Percentiles rank a stretch among this genome's conserved stretches.
Conservation (phyloP, 371 early-diverging fungal species). For the Mortierella polycephala region DNA sequence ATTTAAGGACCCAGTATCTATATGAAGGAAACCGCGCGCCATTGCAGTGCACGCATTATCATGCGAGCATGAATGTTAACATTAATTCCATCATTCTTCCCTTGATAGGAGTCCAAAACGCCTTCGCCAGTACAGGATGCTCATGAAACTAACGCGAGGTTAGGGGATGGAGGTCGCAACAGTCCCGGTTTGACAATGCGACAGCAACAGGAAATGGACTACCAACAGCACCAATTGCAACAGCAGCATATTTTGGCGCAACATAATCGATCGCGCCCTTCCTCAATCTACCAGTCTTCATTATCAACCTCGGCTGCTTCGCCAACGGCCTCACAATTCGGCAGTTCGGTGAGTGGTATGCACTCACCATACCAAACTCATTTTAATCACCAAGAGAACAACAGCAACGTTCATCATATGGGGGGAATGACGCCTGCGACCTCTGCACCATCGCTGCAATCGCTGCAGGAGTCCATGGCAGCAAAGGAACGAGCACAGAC, state of each 20-base stretch:
- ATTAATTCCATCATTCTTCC: background rate
- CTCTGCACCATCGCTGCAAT: constrained; percentile 32
- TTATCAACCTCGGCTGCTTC: constrained; percentile 6
- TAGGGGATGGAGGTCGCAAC: constrained; percentile 39
- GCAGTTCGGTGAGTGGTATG: constrained; percentile 10
- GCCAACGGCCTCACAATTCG: constrained; percentile 26
- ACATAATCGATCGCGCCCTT: constrained; percentile 42
- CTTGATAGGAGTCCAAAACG: constrained; percentile 33
- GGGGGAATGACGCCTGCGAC: constrained; percentile 10
- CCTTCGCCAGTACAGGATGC: constrained; percentile 34
- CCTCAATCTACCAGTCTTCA: constrained; percentile 34
- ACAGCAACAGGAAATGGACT: constrained; percentile 44
- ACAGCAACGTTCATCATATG: constrained; percentile 4
- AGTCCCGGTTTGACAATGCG: constrained; percentile 32
- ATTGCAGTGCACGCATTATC: too few species aligned
- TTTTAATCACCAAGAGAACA: constrained; percentile 14
- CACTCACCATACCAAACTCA: constrained; percentile 29
- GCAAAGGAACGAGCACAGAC: constrained; percentile 61
- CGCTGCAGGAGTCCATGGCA: constrained; percentile 46
- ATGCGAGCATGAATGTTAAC: background rate
- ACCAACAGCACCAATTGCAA: constrained; percentile 47
- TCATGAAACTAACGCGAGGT: constrained; percentile 12
- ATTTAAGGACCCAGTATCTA: background rate
- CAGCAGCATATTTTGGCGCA: constrained; percentile 51
- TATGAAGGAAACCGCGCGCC: background rate